These are phyloP conservation scores for Fagopyrum homotropicum DNA, from an alignment of 148 eudicot species.

Conservation along the genomic window DNA sequence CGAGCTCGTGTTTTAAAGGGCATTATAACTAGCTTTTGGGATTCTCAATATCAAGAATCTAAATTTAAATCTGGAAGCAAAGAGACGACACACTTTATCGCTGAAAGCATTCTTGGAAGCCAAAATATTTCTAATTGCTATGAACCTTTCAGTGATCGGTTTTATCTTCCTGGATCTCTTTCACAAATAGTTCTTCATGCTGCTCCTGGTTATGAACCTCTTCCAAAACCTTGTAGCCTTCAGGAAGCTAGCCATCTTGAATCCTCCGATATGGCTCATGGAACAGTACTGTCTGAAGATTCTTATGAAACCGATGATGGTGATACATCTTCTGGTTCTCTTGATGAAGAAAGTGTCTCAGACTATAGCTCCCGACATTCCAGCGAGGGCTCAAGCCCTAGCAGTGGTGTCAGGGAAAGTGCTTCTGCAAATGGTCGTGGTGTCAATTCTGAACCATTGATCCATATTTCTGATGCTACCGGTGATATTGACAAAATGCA, in stretches of 20 bases:
- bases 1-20: conserved; percentile 66
- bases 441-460: conserved; percentile 37
- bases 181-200: conserved; percentile 99
- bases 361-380: conserved; percentile 61
- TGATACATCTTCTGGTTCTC: conserved; percentile 55
- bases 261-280: conserved; percentile 21
- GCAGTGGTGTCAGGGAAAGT: conserved; percentile 31
- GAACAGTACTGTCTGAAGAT: conserved; percentile 23
- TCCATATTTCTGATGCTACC: conserved; percentile 62
- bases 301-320: conserved; percentile 44
- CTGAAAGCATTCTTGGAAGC: conserved; percentile 40
- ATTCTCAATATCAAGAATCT: conserved; percentile 27
- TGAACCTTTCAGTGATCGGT: conserved; percentile 50
- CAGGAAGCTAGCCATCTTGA: conserved; percentile 23
- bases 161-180: conserved; percentile 97
- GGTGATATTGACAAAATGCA: conserved; percentile 28
- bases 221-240: conserved; percentile 81
- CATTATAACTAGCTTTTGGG: conserved; percentile 35
- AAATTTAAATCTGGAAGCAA: conserved; percentile 24
- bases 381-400: conserved; percentile 35
- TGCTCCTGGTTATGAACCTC: conserved; percentile 97
- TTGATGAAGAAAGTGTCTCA: conserved; percentile 49
- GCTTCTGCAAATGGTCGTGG: conserved; percentile 36
- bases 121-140: conserved; percentile 27
- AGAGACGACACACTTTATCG: conserved; percentile 34